Evolutionary conservation across 768 basidiomycete genomes (phyloP).

Genomic region (Boletus eberwhitei): DNA sequence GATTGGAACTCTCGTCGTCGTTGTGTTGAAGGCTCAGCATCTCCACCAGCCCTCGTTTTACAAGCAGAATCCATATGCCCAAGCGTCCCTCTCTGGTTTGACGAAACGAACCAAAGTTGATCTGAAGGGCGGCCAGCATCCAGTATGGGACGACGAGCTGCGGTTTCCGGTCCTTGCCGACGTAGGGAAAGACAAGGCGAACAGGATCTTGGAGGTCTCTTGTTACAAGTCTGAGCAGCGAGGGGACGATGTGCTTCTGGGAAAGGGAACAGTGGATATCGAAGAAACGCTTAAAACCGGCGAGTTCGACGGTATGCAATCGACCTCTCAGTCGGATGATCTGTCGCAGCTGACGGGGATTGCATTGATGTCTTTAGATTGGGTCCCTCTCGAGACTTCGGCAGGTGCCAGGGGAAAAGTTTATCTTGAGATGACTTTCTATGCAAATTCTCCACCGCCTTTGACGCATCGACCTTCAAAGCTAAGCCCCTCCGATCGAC

Average conservation of each 20-base stretch:
- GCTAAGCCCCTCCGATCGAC: conserved; percentile 46
- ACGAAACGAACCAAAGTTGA: conserved; percentile 71
- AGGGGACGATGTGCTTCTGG: conserved; percentile 70
- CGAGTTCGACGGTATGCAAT: conserved; percentile 81
- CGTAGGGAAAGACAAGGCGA: conserved; percentile 41
- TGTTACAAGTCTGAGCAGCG: conserved; percentile 78
- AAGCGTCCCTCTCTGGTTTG: conserved; percentile 54
- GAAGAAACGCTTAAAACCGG: conserved; percentile 76
- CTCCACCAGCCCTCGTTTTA: conserved; percentile 83
- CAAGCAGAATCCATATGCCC: conserved; percentile 88
- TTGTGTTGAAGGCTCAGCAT: conserved; percentile 82
- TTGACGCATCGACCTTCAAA: conserved; percentile 53
- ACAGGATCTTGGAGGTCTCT: conserved; percentile 63
- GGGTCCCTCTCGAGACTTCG: conserved; percentile 58
- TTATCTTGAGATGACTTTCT: conserved; percentile 94
- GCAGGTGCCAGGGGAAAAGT: conserved; percentile 76
- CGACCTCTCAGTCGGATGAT: background rate
- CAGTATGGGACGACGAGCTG: conserved; percentile 89
- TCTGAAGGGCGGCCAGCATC: conserved; percentile 88
- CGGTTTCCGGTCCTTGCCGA: conserved; percentile 70
- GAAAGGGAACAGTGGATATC: conserved; percentile 73
- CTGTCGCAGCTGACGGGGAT: conserved; percentile 1
- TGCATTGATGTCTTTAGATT: conserved; percentile 47
- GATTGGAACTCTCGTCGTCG: conserved; percentile 80
- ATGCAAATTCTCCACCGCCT: conserved; percentile 62